Conservation (phyloP, 2,329 filamentous ascomycete genomes). For the Cercospora sesami region DNA sequence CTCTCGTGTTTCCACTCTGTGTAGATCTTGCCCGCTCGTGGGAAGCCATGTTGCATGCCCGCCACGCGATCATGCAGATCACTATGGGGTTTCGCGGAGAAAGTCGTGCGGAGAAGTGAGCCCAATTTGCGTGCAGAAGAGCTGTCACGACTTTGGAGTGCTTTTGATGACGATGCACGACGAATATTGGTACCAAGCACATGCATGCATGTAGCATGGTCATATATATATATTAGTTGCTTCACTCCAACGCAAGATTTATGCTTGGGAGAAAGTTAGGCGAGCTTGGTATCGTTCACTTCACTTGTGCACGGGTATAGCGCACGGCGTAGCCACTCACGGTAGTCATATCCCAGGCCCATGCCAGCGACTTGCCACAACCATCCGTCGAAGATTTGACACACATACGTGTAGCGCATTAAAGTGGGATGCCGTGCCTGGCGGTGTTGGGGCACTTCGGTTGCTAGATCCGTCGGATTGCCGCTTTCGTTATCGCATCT, state of each 20-base stretch:
- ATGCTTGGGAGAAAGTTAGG: not conserved
- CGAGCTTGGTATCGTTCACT: not conserved
- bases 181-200: not conserved
- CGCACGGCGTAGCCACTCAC: not conserved
- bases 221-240: not conserved
- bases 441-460: not conserved
- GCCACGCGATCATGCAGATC: constrained; percentile 18
- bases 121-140: not conserved
- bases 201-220: not conserved
- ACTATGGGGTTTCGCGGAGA: constrained; percentile 10
- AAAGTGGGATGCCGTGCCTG: not conserved
- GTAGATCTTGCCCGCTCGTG: constrained; percentile 3
- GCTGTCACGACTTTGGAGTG: not conserved
- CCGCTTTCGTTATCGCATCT: not conserved
- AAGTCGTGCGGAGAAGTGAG: constrained; percentile 10
- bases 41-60: constrained; percentile 2
- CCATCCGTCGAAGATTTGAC: not conserved
- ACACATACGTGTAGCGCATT: not conserved
- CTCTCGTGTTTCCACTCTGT: not conserved
- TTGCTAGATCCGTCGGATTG: not conserved
- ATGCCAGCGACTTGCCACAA: not conserved
- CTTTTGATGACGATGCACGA: not conserved
- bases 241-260: not conserved
- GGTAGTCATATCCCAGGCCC: not conserved
- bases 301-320: not conserved